Conservation (phyloP, 208 protist species). For the Acanthamoeba royreba region DNA sequence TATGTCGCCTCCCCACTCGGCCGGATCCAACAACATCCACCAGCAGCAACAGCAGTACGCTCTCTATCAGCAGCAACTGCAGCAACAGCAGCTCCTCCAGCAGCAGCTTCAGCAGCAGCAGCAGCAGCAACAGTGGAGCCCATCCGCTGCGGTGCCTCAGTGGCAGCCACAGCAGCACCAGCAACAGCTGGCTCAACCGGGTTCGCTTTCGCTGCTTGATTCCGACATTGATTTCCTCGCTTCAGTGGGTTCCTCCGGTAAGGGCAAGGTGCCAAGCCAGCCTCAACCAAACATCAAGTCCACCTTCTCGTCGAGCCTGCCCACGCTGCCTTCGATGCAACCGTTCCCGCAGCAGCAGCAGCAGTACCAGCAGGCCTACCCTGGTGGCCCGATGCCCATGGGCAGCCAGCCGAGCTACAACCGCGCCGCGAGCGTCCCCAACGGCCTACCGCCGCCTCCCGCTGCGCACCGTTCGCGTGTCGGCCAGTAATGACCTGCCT, state of each 20-base stretch:
- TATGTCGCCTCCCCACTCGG: neutral
- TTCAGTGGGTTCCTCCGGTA: neutral
- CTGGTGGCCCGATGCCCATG: neutral
- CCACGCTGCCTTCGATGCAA: neutral
- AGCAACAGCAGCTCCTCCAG: neutral
- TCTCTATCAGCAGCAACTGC: neutral
- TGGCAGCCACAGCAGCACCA: neutral
- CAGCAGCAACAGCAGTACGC: neutral
- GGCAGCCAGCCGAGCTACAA: neutral
- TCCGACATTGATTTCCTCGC: slow-evolving; percentile 11
- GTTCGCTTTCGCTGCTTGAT: neutral
- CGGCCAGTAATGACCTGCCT: too few species aligned
- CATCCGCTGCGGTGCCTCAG: neutral
- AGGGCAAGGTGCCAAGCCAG: neutral
- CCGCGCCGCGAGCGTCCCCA: neutral
- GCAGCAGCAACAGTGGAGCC: neutral
- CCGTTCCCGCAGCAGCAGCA: neutral
- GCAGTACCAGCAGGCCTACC: neutral
- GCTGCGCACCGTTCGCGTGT: neutral
- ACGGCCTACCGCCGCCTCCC: neutral
- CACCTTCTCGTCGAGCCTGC: neutral
- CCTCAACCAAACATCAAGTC: neutral
- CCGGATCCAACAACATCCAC: neutral
- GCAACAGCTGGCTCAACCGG: neutral
- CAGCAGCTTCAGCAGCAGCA: neutral